These are phyloP conservation scores for Suillus decipiens DNA, from an alignment of 768 basidiomycete genomes.

Conservation along the genomic window DNA sequence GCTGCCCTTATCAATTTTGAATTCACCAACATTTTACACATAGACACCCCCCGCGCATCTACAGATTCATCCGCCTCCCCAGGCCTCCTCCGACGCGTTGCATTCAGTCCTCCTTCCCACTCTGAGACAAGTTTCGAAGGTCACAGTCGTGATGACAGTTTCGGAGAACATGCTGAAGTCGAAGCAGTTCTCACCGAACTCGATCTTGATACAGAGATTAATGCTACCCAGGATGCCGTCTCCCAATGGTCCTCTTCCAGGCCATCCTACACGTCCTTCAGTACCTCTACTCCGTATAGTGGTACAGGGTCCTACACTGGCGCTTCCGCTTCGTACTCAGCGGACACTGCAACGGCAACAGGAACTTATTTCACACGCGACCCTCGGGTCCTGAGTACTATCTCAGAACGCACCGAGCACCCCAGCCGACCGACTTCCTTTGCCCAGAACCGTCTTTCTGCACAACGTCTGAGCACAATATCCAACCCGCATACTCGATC, in stretches of 20 bases:
- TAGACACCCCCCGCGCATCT: constrained; percentile 49
- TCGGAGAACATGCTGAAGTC: constrained; percentile 54
- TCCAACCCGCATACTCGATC: constrained; percentile 35
- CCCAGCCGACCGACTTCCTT: constrained; percentile 56
- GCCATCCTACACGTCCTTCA: constrained; percentile 5
- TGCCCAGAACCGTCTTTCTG: constrained; percentile 10
- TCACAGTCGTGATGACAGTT: constrained; percentile 9
- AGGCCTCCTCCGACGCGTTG: constrained; percentile 15
- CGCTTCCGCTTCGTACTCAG: constrained; percentile 32
- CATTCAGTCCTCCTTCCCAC: constrained; percentile 14
- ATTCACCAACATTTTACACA: constrained; percentile 10
- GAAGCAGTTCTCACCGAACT: constrained; percentile 67
- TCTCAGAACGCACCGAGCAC: constrained; percentile 78
- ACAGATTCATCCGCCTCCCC: constrained; percentile 35
- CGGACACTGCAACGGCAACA: constrained; percentile 23
- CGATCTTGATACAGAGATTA: constrained; percentile 71
- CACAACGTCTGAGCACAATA: constrained; percentile 3
- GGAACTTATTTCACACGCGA: constrained; percentile 41
- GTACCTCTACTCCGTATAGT: constrained; percentile 30
- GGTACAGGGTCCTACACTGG: constrained; percentile 34
- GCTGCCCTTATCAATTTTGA: background rate
- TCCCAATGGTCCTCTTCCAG: constrained; percentile 61
- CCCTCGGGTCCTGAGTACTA: constrained; percentile 64
- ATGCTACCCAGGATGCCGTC: constrained; percentile 64
- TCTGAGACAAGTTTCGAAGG: constrained; percentile 16